Percentiles rank a stretch among this genome's conserved stretches.
These are phyloP conservation scores for Pseudogymnoascus sp. DNA, from an alignment of 2,329 filamentous ascomycete species.

Conservation along the genomic window DNA sequence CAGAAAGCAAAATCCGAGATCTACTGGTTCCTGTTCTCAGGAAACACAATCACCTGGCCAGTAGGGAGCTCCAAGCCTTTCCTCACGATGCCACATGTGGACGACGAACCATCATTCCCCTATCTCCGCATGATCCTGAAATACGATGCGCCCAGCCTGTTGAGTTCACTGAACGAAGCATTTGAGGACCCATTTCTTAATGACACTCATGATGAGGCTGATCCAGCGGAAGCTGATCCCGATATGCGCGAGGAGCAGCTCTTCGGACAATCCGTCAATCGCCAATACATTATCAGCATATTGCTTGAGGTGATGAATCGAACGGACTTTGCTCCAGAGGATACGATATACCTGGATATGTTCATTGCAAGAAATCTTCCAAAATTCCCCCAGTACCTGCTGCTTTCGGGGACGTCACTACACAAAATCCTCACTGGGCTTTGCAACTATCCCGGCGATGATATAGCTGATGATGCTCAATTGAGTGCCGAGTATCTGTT, in stretches of 20 bases:
- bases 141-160: slow-evolving; percentile 84
- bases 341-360: slow-evolving; percentile 96
- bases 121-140: slow-evolving; percentile 78
- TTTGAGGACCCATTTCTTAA: slow-evolving; percentile 95
- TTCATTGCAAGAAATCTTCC: slow-evolving; percentile 93
- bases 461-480: slow-evolving; percentile 87
- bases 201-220: slow-evolving; percentile 58
- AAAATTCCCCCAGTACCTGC: slow-evolving; percentile 92
- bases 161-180: slow-evolving; percentile 93
- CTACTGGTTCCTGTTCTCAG: slow-evolving; percentile 91
- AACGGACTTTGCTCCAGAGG: slow-evolving; percentile 65
- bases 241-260: slow-evolving; percentile 59
- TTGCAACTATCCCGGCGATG: slow-evolving; percentile 73
- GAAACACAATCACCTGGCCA: slow-evolving; percentile 69
- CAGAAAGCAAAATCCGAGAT: slow-evolving; percentile 75
- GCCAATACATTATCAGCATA: slow-evolving; percentile 89
- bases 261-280: slow-evolving; percentile 67
- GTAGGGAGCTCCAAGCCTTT: slow-evolving; percentile 55
- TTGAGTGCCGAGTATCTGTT: slow-evolving; percentile 94
- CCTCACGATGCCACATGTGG: slow-evolving; percentile 48
- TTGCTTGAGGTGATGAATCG: slow-evolving; percentile 83
- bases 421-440: slow-evolving; percentile 74
- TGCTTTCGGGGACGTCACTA: slow-evolving; percentile 79
- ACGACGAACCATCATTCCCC: slow-evolving; percentile 69
- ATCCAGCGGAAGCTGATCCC: slow-evolving; percentile 42